phyloP scores from a whole-genome alignment of 2,329 filamentous ascomycete genomes.

The Amesomyces nigricolor region DNA sequence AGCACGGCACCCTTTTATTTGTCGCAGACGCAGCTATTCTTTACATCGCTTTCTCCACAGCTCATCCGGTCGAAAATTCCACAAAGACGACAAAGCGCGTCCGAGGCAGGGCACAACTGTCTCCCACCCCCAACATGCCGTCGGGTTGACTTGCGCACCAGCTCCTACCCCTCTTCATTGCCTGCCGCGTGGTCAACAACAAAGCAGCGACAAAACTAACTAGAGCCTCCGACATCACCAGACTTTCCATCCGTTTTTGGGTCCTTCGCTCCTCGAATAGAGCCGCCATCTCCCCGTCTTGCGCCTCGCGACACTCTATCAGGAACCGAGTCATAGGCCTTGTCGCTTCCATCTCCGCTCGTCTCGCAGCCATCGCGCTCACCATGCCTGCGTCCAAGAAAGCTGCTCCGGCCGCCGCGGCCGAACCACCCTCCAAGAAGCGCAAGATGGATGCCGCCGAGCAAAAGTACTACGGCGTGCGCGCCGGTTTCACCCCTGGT shows the following conservation, averaged over 20 bases:
- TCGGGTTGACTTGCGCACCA: constrained; percentile 5
- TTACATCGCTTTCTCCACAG: not conserved
- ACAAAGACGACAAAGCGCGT: constrained; percentile 1
- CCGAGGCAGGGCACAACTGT: not conserved
- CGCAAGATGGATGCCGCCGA: constrained; percentile 18
- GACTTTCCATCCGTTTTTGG: not conserved
- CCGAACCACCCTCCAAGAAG: constrained; percentile 15
- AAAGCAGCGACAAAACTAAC: not conserved
- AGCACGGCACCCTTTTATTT: not conserved
- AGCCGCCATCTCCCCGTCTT: not conserved
- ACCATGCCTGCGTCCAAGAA: constrained; percentile 5
- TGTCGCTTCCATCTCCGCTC: not conserved
- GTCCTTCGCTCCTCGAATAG: not conserved
- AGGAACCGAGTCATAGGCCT: not conserved
- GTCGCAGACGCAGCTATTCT: not conserved
- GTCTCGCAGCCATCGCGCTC: not conserved
- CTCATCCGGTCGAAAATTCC: not conserved
- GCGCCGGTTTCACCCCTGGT: constrained; percentile 50
- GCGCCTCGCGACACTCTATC: not conserved
- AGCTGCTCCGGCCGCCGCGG: not conserved
- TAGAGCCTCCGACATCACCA: too few species aligned
- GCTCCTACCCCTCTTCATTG: constrained; percentile 9
- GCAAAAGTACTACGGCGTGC: constrained; percentile 58
- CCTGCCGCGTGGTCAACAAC: not conserved
- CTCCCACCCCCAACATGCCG: constrained; percentile 6